phyloP scores from a whole-genome alignment of 805 yeast genomes.

The Ogataea trehalophila region DNA sequence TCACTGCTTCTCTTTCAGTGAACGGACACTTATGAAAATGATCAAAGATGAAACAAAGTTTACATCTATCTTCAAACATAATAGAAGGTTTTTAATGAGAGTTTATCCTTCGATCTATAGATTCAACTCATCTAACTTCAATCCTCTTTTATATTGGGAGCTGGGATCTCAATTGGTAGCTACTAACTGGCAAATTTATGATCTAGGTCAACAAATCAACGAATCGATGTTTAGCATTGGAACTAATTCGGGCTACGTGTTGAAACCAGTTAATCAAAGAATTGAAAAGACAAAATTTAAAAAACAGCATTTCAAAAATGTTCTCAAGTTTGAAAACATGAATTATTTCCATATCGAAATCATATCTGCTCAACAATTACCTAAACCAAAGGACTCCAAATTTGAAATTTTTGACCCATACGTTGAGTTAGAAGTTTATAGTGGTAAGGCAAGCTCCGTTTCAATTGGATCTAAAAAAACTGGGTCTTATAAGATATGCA shows the following conservation, averaged over 20 bases:
- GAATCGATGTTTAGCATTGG: constrained; percentile 71
- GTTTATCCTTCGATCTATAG: constrained; percentile 82
- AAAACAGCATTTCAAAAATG: constrained; percentile 14
- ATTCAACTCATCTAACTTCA: constrained; percentile 73
- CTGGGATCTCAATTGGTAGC: constrained; percentile 94
- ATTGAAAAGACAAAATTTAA: constrained; percentile 14
- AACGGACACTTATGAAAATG: constrained; percentile 60
- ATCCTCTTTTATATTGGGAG: constrained; percentile 76
- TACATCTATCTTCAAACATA: constrained; percentile 67
- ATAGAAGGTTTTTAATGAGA: constrained; percentile 68
- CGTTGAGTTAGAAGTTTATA: constrained; percentile 56
- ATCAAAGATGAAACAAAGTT: constrained; percentile 53
- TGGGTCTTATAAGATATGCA: constrained; percentile 8
- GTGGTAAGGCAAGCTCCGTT: constrained; percentile 28
- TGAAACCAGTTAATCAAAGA: constrained; percentile 52
- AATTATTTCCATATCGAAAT: constrained; percentile 37
- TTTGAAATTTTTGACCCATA: constrained; percentile 51
- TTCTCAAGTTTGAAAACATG: constrained; percentile 11
- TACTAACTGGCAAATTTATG: constrained; percentile 93
- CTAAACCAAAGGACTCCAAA: constrained; percentile 55
- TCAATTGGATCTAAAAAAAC: constrained; percentile 3
- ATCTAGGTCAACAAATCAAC: constrained; percentile 82
- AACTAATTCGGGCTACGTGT: constrained; percentile 64
- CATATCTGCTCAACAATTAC: constrained; percentile 83
- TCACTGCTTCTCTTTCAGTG: constrained; percentile 86